phyloP scores from a whole-genome alignment of 805 yeast species.

The Candida caryicola region DNA sequence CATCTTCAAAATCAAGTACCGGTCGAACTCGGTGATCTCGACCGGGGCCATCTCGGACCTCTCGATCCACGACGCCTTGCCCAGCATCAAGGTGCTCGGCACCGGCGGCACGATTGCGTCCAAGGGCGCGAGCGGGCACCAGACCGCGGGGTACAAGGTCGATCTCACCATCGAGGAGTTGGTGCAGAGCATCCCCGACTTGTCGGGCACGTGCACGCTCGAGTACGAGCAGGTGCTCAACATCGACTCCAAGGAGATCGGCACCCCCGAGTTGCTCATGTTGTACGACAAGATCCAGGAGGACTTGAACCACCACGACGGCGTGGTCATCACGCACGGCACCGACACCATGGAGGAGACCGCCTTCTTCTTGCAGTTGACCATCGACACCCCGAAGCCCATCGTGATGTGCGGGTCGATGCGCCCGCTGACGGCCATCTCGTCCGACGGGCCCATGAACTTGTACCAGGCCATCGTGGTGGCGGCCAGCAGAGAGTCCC shows the following conservation, averaged over 20 bases:
- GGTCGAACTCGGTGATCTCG: slow-evolving; percentile 30
- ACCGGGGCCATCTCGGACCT: slow-evolving; percentile 13
- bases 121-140: slow-evolving; percentile 44
- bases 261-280: slow-evolving; percentile 42
- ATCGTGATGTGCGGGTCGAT: slow-evolving; percentile 70
- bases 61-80: slow-evolving; percentile 17
- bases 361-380: slow-evolving; percentile 57
- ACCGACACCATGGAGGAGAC: slow-evolving; percentile 70
- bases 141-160: slow-evolving; percentile 54
- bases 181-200: slow-evolving; percentile 53
- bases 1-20: slow-evolving; percentile 33
- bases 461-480: slow-evolving; percentile 66
- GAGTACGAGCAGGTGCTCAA: slow-evolving; percentile 63
- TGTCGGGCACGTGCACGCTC: slow-evolving; percentile 50
- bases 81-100: slow-evolving; percentile 48
- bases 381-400: slow-evolving; percentile 45
- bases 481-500: slow-evolving; percentile 50
- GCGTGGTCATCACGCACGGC: slow-evolving; percentile 69
- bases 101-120: slow-evolving; percentile 64
- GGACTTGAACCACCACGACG: slow-evolving; percentile 47
- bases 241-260: slow-evolving; percentile 58
- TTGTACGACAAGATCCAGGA: slow-evolving; percentile 47
- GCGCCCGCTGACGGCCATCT: slow-evolving; percentile 70
- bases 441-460: slow-evolving; percentile 74
- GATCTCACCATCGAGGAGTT: slow-evolving; percentile 52